These are phyloP conservation scores for Penicillium sclerotiorum DNA, from an alignment of 2,329 filamentous ascomycete genomes.

Conservation along the genomic window DNA sequence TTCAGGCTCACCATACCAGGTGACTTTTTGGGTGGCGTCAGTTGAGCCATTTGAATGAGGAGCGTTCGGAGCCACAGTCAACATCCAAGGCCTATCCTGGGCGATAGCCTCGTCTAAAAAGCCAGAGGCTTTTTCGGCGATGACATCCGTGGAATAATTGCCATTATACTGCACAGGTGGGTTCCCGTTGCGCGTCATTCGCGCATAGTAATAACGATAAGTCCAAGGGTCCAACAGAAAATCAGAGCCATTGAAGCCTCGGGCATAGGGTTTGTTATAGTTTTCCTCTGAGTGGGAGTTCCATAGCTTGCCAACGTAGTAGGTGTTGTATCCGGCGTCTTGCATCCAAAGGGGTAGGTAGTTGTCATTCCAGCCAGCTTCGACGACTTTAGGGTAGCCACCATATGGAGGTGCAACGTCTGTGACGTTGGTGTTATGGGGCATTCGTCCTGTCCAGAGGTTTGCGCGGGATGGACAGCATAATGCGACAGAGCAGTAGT, in stretches of 20 bases:
- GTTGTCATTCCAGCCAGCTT: slow-evolving; percentile 65
- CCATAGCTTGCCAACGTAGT: slow-evolving; percentile 71
- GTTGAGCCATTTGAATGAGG: slow-evolving; percentile 58
- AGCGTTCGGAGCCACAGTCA: slow-evolving; percentile 65
- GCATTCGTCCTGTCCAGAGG: slow-evolving; percentile 64
- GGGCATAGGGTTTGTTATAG: slow-evolving; percentile 60
- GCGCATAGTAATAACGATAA: slow-evolving; percentile 66
- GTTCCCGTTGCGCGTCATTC: slow-evolving; percentile 61
- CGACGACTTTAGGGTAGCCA: slow-evolving; percentile 66
- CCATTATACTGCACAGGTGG: slow-evolving; percentile 57
- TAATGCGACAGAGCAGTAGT: slow-evolving; percentile 63
- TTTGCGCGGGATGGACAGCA: slow-evolving; percentile 68
- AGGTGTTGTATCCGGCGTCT: slow-evolving; percentile 68
- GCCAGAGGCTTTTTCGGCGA: slow-evolving; percentile 58
- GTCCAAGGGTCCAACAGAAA: slow-evolving; percentile 68
- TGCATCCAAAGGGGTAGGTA: slow-evolving; percentile 75
- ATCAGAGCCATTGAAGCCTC: slow-evolving; percentile 62
- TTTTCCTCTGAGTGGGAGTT: slow-evolving; percentile 65
- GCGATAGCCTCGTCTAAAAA: slow-evolving; percentile 62
- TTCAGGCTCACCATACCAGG: slow-evolving; percentile 30
- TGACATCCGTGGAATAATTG: slow-evolving; percentile 60
- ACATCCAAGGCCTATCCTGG: slow-evolving; percentile 62
- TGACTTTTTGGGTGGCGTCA: slow-evolving; percentile 15
- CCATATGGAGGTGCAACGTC: slow-evolving; percentile 38
- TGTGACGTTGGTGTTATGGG: slow-evolving; percentile 72